Evolutionary conservation across 2,329 filamentous ascomycete species (phyloP).

Genomic region (Teratosphaeria nubilosa): DNA sequence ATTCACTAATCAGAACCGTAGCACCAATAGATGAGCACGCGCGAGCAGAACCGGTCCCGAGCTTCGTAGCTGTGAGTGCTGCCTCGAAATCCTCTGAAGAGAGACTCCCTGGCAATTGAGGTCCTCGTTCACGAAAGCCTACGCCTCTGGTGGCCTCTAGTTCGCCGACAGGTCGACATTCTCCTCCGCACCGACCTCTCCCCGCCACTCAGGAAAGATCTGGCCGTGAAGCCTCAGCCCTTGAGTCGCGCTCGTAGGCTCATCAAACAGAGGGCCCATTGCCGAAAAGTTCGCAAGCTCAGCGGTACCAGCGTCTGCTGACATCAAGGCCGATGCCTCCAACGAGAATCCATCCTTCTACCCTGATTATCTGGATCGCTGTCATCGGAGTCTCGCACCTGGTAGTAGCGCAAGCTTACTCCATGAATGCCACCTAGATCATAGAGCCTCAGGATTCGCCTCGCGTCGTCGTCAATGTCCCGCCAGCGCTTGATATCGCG

Average conservation of each 20-base stretch:
- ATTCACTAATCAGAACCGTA: background rate
- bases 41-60: background rate
- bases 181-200: background rate
- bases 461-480: background rate
- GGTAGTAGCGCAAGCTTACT: background rate
- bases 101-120: background rate
- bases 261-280: background rate
- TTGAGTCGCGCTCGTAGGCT: background rate
- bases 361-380: background rate
- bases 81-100: background rate
- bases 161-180: background rate
- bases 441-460: background rate
- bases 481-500: background rate
- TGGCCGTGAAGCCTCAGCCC: background rate
- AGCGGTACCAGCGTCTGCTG: background rate
- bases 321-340: background rate
- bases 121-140: background rate
- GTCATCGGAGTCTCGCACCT: background rate
- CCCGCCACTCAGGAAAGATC: background rate
- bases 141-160: background rate
- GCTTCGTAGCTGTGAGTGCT: background rate
- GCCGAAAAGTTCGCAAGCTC: background rate
- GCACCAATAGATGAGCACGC: too few relatives aligned
- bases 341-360: background rate
- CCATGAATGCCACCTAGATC: background rate